Evolutionary conservation across 768 basidiomycete species (phyloP), one percentile per base, ranked within the genome.

Genomic region (Pisolithus marmoratus): DNA sequence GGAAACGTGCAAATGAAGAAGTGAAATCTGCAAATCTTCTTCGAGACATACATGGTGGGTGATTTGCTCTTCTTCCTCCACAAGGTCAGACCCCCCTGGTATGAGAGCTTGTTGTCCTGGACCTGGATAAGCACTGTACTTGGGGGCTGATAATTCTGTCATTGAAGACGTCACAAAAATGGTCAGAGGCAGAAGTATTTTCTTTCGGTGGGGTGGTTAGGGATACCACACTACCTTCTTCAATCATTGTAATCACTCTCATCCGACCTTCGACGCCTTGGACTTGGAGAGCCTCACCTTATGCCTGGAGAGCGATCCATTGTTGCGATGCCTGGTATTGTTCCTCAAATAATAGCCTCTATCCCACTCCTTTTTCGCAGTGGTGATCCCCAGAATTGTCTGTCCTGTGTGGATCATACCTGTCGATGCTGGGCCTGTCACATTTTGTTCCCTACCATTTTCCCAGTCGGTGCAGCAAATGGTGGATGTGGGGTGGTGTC

Each of bases 41-140:
- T 98, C 94, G 48, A 98, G 71, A 54, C 87, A 83, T 53, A 98
- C 84, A 60, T 90, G 80, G 70, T 99, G 96, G 0, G 93, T 97
- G 48, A 98, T 93, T 63, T 97, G 94, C 60, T 98, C 96, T 15
- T 98, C 95, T 63, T 98, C 94, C 57, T 97, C 94, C 1, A 99
- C 96, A 34, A 99, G 72, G 65, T 98, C 96, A 63, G 98, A 67
- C 1, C 94, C 96, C 63, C 98, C 95, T 2, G 91, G 85, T 38
- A 98, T 67, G 57, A 93, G 83, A 14, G 94, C 96, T 74, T n/a
- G n/a, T n/a, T n/a, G n/a, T 96, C 96, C 59, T 95, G 79, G 8
- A 96, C 91, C 71, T 98, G 96, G 90, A 98, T 98, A 46, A 98
- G 77, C 4, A 98, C 96, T 97, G 96, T 29, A 95, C 90, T 60